Base-by-base conservation (phyloP, 75 land plant species). In the Sequoiadendron giganteum region DNA sequence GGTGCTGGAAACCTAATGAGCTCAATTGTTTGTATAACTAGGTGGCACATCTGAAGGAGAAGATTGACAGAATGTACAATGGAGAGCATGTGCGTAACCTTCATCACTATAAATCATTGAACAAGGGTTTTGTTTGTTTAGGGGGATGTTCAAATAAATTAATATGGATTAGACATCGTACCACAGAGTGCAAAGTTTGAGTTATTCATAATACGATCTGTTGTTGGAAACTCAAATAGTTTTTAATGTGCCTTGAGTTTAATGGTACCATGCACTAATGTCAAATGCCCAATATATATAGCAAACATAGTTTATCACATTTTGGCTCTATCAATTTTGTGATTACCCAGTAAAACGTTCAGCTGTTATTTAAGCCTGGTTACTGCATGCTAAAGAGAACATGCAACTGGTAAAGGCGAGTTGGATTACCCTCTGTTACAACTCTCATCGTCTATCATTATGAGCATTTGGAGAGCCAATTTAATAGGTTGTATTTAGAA, bases 21-120 rank as follows among this genome's bases (percentile, higher is more conserved):
- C 8, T 40, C 9, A 10, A 40, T 79, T 42, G 42, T 39, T 79
- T 79, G 21, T 79, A 40, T 39, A 42, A 79, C 48, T 52, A 98
- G 96, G 99, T 90, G 28, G 99, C 97, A 54, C 88, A 87, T 85
- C 94, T 98, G 40, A 94, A 91, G 84, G 91, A 94, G 89, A 96
- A 97, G 88, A 97, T 98, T 78, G 72, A 92, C 82, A 89, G 89
- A 10, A 98, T 98, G 99, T 98, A 88, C 92, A 91, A 85, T 80
- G 99, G 99, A 54, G 95, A 95, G 14, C 95, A 90, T 88, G 99
- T 98, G 90, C 38, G 91, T 30, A 30, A n/a, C 34, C 18, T 84
- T 84, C n/a, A 25, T 32, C 21, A 61, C 16, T 54, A 84, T 84
- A 49, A 21, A 47, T 25, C 34, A 30, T 11, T 84, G 85, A 30